Evolutionary conservation across 768 basidiomycete genomes (phyloP), one percentile per base, ranked within the genome.

Genomic region (Kwoniella shandongensis): DNA sequence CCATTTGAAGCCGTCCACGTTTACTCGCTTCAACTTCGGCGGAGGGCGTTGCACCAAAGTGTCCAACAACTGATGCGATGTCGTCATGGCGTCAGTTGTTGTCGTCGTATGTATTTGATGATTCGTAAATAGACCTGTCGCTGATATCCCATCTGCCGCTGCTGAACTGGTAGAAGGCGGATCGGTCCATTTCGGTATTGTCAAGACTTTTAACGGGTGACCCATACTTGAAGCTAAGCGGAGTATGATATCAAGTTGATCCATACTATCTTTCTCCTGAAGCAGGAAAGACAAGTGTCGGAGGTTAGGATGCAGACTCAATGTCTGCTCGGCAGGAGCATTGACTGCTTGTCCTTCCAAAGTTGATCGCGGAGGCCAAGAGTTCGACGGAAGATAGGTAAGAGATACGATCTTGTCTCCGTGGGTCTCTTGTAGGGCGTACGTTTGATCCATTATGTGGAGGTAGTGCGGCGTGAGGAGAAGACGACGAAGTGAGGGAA

Each of bases 1-100:
- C 69, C 69, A 75, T 25, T 36, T 60, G 48, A 70, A 72, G 12
- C 67, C 62, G 39, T 76, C 69, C 25, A 72, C 51, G 32, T 42
- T 56, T 25, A 77, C 44, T 3, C 41, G 42, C 41, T 36, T 44
- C n/a, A 72, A 44, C 32, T 54, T 32, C 40, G 51, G 22, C 17
- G 64, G 62, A 7, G 49, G 39, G 54, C 35, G 1, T 5, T n/a
- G 15, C 8, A 58, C 12, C 27, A 62, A 17, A 5, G 42, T 29
- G 26, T 48, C 20, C 1, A 67, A n/a, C 36, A 67, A 61, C 10
- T 40, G 17, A 23, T 55, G 20, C n/a, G 57, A 22, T 53, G 45
- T 53, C 39, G 17, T 12, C 27, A 22, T 27, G 18, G 26, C 17
- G n/a, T 29, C 26, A 23, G 22, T n/a, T 29, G 44, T 8, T 23